Conservation (phyloP, 768 basidiomycete genomes). For the Collybiopsis confluens region DNA sequence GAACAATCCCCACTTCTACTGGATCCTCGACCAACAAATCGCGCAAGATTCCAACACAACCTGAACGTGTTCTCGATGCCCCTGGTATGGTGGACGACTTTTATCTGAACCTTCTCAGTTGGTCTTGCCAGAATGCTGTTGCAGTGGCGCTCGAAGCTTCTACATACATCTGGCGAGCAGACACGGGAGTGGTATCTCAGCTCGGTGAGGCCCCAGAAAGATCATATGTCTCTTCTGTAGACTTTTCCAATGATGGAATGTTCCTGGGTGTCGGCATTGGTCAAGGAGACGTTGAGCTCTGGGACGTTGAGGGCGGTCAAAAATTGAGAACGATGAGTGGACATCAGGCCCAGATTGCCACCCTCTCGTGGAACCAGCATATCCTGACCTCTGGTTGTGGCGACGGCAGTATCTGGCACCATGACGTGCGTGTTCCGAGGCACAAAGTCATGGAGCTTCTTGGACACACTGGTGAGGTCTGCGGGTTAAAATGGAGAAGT, state of each 20-base stretch:
- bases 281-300: conserved; percentile 87
- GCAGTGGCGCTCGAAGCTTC: conserved; percentile 85
- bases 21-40: conserved; percentile 64
- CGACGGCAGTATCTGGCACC: conserved; percentile 95
- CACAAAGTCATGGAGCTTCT: conserved; percentile 89
- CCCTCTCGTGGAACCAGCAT: conserved; percentile 84
- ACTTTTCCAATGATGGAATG: conserved; percentile 75
- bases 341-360: conserved; percentile 79
- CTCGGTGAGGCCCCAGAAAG: conserved; percentile 74
- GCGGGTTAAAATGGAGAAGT: conserved; percentile 83
- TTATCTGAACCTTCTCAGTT: conserved; percentile 90
- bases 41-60: conserved; percentile 79
- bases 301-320: conserved; percentile 79
- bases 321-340: conserved; percentile 90
- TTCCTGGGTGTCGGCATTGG: conserved; percentile 82
- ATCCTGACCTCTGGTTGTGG: conserved; percentile 84
- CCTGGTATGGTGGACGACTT: conserved; percentile 94
- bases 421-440: conserved; percentile 83
- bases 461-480: conserved; percentile 91
- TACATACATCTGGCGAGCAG: conserved; percentile 94
- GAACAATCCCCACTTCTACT: conserved; percentile 59
- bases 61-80: conserved; percentile 93
- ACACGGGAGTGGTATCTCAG: conserved; percentile 78
- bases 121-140: conserved; percentile 83
- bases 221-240: conserved; percentile 70